Base-by-base conservation (phyloP, 306 rosid genomes). In the Prunus fruticosa region DNA sequence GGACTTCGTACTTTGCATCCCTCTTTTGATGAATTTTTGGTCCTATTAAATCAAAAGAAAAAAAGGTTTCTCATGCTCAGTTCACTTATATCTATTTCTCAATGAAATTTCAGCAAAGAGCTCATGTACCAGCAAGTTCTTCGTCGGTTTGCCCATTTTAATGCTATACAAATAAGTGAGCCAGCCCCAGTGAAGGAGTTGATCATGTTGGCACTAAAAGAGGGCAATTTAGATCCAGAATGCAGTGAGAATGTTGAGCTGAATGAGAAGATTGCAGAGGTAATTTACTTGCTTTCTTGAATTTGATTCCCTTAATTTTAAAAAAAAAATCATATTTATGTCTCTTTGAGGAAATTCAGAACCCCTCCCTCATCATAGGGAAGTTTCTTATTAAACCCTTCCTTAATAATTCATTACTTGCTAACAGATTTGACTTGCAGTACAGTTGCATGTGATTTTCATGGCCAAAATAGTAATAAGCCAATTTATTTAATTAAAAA, bases 121-220 rank as follows among this genome's bases (percentile, higher is more conserved):
- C 97, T 94, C 71, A 94, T 94, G 93, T 94, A 94, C 75, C 96
- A 94, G 85, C 98, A 95, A 87, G 98, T 87, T 82, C 78, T 92
- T 73, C 88, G 85, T 70, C 93, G 96, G 54, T 92, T 95, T 83
- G 86, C 86, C 41, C 95, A 90, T 83, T 90, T 90, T 78, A 90
- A 86, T 79, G 96, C 97, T 27, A 95, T 95, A 64, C 91, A 90
- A 81, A 81, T 95, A 77, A 95, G 96, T 85, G 89, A 89, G 67
- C 96, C 97, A 32, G 93, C 91, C 74, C 91, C 92, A 2, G 57
- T 90, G 72, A 82, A 67, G 78, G 98, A 90, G 85, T 84, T 90
- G 86, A 77, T 92, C 71, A 79, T 86, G 78, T 76, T 95, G 89
- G 98, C 97, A 66, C 84, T 95, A 76, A 88, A 90, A 81, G 97